Evolutionary conservation across 768 basidiomycete genomes (phyloP), one percentile per base, ranked within the genome.

Genomic region (Termitomyces sp.): DNA sequence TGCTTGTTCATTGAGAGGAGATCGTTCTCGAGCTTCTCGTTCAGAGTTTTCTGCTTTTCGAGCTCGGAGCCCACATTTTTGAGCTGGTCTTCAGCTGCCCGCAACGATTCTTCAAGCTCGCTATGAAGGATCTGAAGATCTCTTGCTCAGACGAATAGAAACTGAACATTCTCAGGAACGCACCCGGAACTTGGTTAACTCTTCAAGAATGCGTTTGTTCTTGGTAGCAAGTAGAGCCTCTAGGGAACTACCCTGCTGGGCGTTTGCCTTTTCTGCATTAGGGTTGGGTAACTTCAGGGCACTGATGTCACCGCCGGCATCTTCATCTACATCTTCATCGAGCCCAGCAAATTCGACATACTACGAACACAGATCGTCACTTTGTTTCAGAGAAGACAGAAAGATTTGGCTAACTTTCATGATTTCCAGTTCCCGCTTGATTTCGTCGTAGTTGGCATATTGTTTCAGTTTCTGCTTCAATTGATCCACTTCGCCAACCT

Each of bases 361-460:
- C 97, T 98, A 28, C 13, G 38, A 54, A 50, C 44, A 13, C 63
- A 51, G 9, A 16, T 28, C 12, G 18, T 20, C 28, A 40, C 18
- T 48, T 48, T 57, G 39, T 11, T 54, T 32, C 32, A 8, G 52
- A 24, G 36, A 49, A 52, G 20, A 60, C 54, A n/a, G 36, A n/a
- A 32, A 3, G 20, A 42, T 18, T 7, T n/a, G 76, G 24, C 55
- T 50, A 53, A 92, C 97, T 86, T 99, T 98, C 93, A 98, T 92
- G 65, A 99, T 98, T 70, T 95, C 95, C 33, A 99, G 81, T 72
- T 99, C 97, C 32, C 97, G 89, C 78, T 98, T 98, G 70, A 98
- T 87, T 76, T 98, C 96, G 68, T 98, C 96, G 68, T 99, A 98
- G 73, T 99, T 94, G 16, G 73, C 73, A 63, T 89, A 92, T 65